phyloP scores from a whole-genome alignment of 208 protist species.

The Blechomonas ayalai region DNA sequence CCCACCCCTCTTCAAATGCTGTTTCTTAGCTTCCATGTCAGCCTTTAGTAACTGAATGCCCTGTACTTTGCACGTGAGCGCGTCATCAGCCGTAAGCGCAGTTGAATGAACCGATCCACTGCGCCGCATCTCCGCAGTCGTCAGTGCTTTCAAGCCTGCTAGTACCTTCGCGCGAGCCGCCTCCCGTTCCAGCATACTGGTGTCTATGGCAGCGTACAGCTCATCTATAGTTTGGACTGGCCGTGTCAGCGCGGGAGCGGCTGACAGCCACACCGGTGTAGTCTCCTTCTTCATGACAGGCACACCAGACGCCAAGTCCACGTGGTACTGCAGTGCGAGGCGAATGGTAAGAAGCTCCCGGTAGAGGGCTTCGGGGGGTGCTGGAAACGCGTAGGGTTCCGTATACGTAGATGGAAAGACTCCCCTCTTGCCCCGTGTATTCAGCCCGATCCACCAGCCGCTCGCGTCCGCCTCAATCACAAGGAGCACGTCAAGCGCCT shows the following conservation, averaged over 20 bases:
- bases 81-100: too few species aligned
- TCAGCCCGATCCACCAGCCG: constrained; percentile 72
- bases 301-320: constrained; percentile 23
- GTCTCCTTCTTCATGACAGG: neutral
- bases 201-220: constrained; percentile 12
- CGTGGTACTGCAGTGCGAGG: constrained; percentile 10
- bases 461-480: constrained; percentile 48
- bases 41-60: too few species aligned
- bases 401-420: constrained; percentile 73
- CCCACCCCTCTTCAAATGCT: too few species aligned
- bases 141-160: too few species aligned
- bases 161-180: constrained; percentile 8
- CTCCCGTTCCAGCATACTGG: constrained; percentile 20
- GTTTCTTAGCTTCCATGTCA: too few species aligned
- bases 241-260: neutral
- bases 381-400: constrained; percentile 20
- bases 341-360: constrained; percentile 19
- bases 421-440: constrained; percentile 31
- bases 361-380: constrained; percentile 21
- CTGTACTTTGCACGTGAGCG: too few species aligned
- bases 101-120: too few species aligned
- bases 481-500: constrained; percentile 37
- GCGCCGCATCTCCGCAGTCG: too few species aligned
- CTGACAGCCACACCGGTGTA: too few species aligned
- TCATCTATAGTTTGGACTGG: neutral